phyloP scores from a whole-genome alignment of 2,329 filamentous ascomycete species.

The Rachicladosporium sp. region DNA sequence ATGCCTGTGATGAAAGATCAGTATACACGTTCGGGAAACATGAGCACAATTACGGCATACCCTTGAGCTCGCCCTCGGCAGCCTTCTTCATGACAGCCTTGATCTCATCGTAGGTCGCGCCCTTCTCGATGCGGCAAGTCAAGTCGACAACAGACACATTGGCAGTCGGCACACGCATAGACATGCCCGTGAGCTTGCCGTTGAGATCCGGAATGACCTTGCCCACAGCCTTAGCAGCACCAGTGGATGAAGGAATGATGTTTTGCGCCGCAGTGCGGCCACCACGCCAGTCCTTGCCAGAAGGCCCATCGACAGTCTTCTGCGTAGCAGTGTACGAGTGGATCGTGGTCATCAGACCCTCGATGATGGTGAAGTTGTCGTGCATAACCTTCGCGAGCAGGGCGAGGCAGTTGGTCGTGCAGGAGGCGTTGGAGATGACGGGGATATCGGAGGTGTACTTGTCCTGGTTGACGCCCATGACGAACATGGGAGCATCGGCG shows the following conservation, averaged over 20 bases:
- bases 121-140: slow-evolving; percentile 88
- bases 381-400: slow-evolving; percentile 98
- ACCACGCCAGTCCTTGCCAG: slow-evolving; percentile 98
- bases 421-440: slow-evolving; percentile 98
- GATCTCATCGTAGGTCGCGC: slow-evolving; percentile 78
- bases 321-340: slow-evolving; percentile 99
- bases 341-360: slow-evolving; percentile 99
- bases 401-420: slow-evolving; percentile 99
- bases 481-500: slow-evolving; percentile 98
- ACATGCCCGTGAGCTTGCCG: slow-evolving; percentile 99
- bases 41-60: slow-evolving; percentile 33
- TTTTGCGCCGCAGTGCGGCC: slow-evolving; percentile 97
- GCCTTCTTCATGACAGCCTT: slow-evolving; percentile 69
- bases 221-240: slow-evolving; percentile 99
- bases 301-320: slow-evolving; percentile 98
- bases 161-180: slow-evolving; percentile 95
- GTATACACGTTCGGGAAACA: slow-evolving; percentile 9
- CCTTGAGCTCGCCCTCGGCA: slow-evolving; percentile 72
- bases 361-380: slow-evolving; percentile 94
- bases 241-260: slow-evolving; percentile 98
- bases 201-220: slow-evolving; percentile 98
- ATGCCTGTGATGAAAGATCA: slow-evolving; percentile 47
- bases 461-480: slow-evolving; percentile 98
- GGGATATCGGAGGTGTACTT: slow-evolving; percentile 80
- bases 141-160: slow-evolving; percentile 99